Percentiles rank a stretch among this genome's conserved stretches.
Evolutionary conservation across 495 filamentous ascomycete genomes (phyloP).

Genomic region (Lasiosphaeria ovina): DNA sequence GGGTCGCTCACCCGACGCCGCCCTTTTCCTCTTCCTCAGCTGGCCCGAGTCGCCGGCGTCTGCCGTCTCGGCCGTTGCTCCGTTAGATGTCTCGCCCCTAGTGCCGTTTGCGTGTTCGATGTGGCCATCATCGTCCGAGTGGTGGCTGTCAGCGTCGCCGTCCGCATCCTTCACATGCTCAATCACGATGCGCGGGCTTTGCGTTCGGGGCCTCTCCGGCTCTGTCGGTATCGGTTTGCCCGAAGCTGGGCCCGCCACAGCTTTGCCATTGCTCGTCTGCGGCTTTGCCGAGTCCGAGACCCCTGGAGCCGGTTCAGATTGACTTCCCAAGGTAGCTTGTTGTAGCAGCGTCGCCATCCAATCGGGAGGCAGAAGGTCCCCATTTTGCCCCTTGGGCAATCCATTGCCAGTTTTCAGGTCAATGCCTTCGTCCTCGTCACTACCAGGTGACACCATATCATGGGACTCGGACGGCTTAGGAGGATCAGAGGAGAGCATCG

Average conservation of each 20-base stretch:
- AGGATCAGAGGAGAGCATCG: constrained; percentile 22
- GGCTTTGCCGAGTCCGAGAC: neutral
- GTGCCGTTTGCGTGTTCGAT: neutral
- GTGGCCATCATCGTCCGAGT: neutral
- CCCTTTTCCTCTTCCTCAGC: constrained; percentile 20
- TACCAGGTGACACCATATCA: constrained; percentile 9
- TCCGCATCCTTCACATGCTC: constrained; percentile 3
- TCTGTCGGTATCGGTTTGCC: neutral
- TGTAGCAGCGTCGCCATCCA: constrained; percentile 7
- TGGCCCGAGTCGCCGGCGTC: constrained; percentile 1
- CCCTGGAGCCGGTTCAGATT: neutral
- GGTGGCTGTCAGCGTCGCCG: neutral
- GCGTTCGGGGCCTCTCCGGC: neutral
- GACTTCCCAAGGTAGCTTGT: neutral
- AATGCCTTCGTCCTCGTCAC: constrained; percentile 35
- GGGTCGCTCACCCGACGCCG: constrained; percentile 7
- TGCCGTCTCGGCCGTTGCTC: constrained; percentile 8
- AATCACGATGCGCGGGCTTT: constrained; percentile 19
- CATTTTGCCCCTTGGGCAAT: constrained; percentile 5
- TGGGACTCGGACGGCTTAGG: constrained; percentile 13
- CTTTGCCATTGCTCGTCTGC: neutral
- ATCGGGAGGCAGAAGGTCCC: constrained; percentile 2
- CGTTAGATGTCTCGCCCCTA: constrained; percentile 4
- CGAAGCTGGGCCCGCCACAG: neutral
- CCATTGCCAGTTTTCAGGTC: constrained; percentile 20